phyloP scores from a whole-genome alignment of 2,329 filamentous ascomycete species.

The Calonectria naviculata region DNA sequence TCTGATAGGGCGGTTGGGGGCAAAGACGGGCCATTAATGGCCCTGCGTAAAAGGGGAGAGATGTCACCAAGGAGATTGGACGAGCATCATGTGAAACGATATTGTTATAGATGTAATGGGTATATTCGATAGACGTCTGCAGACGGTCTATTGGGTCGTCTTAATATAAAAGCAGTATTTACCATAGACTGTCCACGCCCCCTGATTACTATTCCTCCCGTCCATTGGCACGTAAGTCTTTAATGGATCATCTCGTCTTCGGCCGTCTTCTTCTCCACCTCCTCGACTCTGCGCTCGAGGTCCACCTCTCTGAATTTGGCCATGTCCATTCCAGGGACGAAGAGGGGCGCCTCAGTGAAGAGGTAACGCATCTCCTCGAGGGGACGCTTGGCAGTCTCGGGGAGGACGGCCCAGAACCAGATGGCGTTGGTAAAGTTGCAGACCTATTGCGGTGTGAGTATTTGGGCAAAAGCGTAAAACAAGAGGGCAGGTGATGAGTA shows the following conservation, averaged over 20 bases:
- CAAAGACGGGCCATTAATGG: neutral
- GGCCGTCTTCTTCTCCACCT: constrained; percentile 64
- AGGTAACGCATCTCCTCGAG: constrained; percentile 77
- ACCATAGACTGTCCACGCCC: neutral
- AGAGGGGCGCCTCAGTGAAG: constrained; percentile 72
- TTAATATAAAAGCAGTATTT: neutral
- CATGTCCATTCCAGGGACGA: constrained; percentile 68
- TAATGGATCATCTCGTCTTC: neutral
- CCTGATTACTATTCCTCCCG: neutral
- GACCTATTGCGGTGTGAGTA: constrained; percentile 43
- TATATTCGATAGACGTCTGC: neutral
- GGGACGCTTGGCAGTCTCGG: constrained; percentile 72
- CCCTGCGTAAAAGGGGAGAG: no score
- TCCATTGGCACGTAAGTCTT: neutral
- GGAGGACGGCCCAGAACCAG: constrained; percentile 72
- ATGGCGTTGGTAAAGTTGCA: constrained; percentile 68
- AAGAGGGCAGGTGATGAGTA: no score
- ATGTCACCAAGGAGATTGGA: neutral
- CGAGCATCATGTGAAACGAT: neutral
- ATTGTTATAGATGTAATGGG: neutral
- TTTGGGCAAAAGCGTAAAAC: neutral
- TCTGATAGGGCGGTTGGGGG: neutral
- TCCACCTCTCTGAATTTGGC: constrained; percentile 56
- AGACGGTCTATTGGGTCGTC: neutral
- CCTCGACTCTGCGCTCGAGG: constrained; percentile 67